Conservation (phyloP, 2,329 filamentous ascomycete species). For the Nothopassalora personata region DNA sequence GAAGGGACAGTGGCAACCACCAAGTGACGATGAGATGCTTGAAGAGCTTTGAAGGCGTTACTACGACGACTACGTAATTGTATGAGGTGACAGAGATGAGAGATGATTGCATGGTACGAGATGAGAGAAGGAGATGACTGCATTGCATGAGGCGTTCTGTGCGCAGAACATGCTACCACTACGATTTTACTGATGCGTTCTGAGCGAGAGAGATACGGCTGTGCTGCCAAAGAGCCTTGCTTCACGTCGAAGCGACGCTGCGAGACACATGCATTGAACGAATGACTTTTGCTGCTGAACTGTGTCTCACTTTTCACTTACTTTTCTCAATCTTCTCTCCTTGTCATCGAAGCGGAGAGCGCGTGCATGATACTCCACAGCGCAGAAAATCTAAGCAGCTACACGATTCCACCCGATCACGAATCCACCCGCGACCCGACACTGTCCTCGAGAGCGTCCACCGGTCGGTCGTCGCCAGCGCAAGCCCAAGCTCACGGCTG, state of each 20-base stretch:
- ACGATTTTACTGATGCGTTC: not conserved
- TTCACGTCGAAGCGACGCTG: not conserved
- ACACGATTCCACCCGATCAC: too few relatives aligned
- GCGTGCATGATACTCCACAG: too few relatives aligned
- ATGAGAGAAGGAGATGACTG: too few relatives aligned
- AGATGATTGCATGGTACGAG: too few relatives aligned
- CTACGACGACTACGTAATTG: too few relatives aligned
- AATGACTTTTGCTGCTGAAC: not conserved
- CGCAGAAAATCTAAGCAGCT: too few relatives aligned
- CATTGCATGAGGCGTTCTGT: not conserved
- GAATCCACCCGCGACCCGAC: too few relatives aligned
- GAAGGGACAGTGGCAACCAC: not conserved
- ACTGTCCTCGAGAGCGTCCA: too few relatives aligned
- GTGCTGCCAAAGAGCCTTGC: not conserved
- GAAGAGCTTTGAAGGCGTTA: not conserved
- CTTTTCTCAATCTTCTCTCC: not conserved
- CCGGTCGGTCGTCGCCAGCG: too few relatives aligned
- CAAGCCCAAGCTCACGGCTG: too few relatives aligned
- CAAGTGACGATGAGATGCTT: not conserved
- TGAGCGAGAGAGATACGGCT: not conserved
- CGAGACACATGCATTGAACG: not conserved
- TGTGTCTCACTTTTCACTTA: not conserved
- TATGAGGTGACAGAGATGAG: too few relatives aligned
- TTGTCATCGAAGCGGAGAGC: not conserved
- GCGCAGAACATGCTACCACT: not conserved